Base-by-base conservation (phyloP, 805 yeast genomes). In the Barnettozyma vustinii region DNA sequence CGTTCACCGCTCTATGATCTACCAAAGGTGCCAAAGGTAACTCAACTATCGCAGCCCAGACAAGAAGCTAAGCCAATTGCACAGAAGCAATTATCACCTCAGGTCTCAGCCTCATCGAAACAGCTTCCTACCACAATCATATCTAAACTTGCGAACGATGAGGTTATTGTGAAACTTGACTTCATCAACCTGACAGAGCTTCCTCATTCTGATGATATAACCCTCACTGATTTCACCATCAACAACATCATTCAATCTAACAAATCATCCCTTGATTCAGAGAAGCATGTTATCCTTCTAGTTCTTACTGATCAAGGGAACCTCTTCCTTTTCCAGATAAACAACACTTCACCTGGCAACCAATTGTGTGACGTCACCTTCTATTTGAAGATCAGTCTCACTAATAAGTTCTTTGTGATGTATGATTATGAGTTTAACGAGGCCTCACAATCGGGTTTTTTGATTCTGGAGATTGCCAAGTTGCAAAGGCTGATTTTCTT, bases 401-500 rank as follows among this genome's bases (percentile, higher is more conserved):
- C 78, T 0, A 79, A 76, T 56, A 66, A 70, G 40, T 70, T 78
- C 54, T 79, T 85, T 47, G 86, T 87, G 59, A 81, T 86, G 83
- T 86, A 85, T 61, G 92, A 85, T 64, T 84, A 83, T 64, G 92
- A 85, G 61, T 85, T 86, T 64, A 83, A 81, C 53, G 86, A 80
- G 49, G 26, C 37, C 16, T 9, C 71, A 7, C 71, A 71, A 21
- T 75, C 71, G 48, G 94, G 92, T 0, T 84, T 78, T 56, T 67
- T 84, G 42, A 82, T 84, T 12, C 59, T 85, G 26, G 91, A 85
- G 57, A 68, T 83, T 56, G 72, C 78, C 54, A 75, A 74, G 51
- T 70, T 74, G 47, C 80, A 80, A 40, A 77, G 76, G 50, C 70
- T 85, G 67, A 74, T 83, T 7, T 80, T 84, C 49, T 68, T 84